These are phyloP conservation scores for Pseudozyma hubeiensis DNA, from an alignment of 1,284 basidiomycete species.

Conservation along the genomic window DNA sequence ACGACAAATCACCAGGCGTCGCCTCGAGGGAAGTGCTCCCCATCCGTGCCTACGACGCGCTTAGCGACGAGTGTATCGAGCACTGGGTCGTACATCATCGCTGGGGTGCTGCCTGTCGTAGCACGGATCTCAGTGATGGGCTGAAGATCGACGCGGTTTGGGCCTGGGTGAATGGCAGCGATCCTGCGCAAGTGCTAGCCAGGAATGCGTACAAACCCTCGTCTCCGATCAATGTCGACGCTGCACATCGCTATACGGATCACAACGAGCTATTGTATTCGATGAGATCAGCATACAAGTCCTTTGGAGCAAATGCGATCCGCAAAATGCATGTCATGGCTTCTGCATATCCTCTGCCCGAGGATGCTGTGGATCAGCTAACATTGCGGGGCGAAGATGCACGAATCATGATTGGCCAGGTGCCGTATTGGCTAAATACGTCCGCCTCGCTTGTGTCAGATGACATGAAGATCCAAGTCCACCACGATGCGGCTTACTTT, in stretches of 20 bases:
- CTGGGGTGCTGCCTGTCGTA: constrained; percentile 26
- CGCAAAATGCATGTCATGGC: constrained; percentile 51
- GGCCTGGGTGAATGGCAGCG: constrained; percentile 49
- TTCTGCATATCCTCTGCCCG: constrained; percentile 38
- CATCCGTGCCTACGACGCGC: constrained; percentile 35
- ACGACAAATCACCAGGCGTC: constrained; percentile 13
- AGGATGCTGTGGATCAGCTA: neutral
- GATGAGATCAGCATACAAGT: constrained; percentile 29
- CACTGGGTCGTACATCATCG: constrained; percentile 34
- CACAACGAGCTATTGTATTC: constrained; percentile 52
- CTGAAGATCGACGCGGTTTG: constrained; percentile 38
- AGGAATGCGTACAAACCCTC: constrained; percentile 30
- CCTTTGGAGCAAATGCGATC: constrained; percentile 16
- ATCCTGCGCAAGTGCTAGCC: constrained; percentile 41
- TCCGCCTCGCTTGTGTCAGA: neutral
- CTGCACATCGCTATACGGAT: constrained; percentile 38
- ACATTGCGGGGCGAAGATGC: neutral
- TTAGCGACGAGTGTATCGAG: constrained; percentile 39
- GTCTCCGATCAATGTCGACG: constrained; percentile 37
- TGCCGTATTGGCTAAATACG: constrained; percentile 26
- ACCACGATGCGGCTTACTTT: constrained; percentile 40
- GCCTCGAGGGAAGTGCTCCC: constrained; percentile 21
- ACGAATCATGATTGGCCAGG: constrained; percentile 8
- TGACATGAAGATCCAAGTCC: constrained; percentile 15
- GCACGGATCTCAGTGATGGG: constrained; percentile 27